These are phyloP conservation scores for Phyllachora maydis DNA, from an alignment of 2,329 filamentous ascomycete genomes.

Conservation along the genomic window DNA sequence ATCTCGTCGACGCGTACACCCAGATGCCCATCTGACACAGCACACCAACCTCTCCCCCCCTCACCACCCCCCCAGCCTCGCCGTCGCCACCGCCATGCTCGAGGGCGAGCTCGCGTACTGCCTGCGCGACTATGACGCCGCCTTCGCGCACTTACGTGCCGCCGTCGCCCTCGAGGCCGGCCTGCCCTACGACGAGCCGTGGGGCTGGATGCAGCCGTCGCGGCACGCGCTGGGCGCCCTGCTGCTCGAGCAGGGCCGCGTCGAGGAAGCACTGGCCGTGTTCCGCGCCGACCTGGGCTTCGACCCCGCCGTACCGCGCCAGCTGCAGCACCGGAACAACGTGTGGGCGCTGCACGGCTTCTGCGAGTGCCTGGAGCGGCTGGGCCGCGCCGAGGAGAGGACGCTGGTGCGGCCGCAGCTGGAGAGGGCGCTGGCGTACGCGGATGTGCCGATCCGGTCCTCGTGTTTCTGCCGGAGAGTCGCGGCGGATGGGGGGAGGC, in stretches of 20 bases:
- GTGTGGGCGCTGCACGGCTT: constrained; percentile 59
- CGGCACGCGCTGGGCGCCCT: constrained; percentile 52
- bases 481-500: too few species aligned
- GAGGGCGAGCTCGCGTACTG: constrained; percentile 58
- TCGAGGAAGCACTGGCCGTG: constrained; percentile 30
- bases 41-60: too few species aligned
- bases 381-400: constrained; percentile 24
- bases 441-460: constrained; percentile 35
- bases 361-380: constrained; percentile 42
- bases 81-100: constrained; percentile 44
- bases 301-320: constrained; percentile 36
- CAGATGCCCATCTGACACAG: too few species aligned
- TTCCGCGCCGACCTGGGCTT: constrained; percentile 43
- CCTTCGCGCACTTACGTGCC: constrained; percentile 35
- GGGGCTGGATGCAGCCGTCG: constrained; percentile 63
- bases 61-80: too few species aligned
- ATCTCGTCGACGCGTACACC: too few species aligned
- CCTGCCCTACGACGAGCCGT: constrained; percentile 53
- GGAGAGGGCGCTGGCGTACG: constrained; percentile 26
- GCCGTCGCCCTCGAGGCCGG: constrained; percentile 39
- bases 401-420: constrained; percentile 19
- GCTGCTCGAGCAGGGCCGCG: constrained; percentile 41
- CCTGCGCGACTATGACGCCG: constrained; percentile 29
- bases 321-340: constrained; percentile 48
- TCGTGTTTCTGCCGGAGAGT: constrained; percentile 37